These are phyloP conservation scores for Xylaria acuta DNA, from an alignment of 495 filamentous ascomycete species.

Conservation along the genomic window DNA sequence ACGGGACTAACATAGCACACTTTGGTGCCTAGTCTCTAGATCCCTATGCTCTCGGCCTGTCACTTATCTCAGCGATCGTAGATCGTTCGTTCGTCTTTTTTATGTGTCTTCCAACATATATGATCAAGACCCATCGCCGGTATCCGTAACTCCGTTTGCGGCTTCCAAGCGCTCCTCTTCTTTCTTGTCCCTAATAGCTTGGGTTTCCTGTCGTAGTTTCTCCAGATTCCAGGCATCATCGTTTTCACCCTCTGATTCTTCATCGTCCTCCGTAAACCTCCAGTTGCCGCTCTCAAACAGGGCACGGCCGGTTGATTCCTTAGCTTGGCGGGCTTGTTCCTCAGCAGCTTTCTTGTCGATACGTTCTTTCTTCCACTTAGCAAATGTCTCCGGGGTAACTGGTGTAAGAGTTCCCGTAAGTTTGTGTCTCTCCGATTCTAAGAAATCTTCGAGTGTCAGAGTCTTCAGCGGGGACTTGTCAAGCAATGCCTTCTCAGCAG, in stretches of 20 bases:
- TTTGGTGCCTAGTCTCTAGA: conserved; percentile 19
- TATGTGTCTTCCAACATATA: neutral
- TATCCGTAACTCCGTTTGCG: conserved; percentile 25
- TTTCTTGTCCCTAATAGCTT: conserved; percentile 65
- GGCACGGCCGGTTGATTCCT: conserved; percentile 92
- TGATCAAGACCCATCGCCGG: conserved; percentile 30
- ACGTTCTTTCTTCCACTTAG: conserved; percentile 93
- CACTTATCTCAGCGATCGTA: conserved; percentile 31
- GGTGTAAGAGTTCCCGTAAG: conserved; percentile 89
- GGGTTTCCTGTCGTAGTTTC: conserved; percentile 73
- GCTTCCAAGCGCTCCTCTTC: conserved; percentile 63
- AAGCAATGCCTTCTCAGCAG: conserved; percentile 94
- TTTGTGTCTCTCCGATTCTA: conserved; percentile 93
- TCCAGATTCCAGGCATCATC: conserved; percentile 80
- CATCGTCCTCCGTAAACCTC: conserved; percentile 68
- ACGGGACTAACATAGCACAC: conserved; percentile 17
- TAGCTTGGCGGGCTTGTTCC: conserved; percentile 82
- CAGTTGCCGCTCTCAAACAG: conserved; percentile 97
- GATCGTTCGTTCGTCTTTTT: conserved; percentile 23
- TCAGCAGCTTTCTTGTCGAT: conserved; percentile 95
- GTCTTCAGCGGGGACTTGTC: conserved; percentile 96
- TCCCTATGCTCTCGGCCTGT: conserved; percentile 32
- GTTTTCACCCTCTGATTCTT: conserved; percentile 61
- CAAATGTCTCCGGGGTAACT: conserved; percentile 89
- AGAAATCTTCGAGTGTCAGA: conserved; percentile 94